Base-by-base conservation (phyloP, 306 rosid species). In the Elaeagnus macrophylla region DNA sequence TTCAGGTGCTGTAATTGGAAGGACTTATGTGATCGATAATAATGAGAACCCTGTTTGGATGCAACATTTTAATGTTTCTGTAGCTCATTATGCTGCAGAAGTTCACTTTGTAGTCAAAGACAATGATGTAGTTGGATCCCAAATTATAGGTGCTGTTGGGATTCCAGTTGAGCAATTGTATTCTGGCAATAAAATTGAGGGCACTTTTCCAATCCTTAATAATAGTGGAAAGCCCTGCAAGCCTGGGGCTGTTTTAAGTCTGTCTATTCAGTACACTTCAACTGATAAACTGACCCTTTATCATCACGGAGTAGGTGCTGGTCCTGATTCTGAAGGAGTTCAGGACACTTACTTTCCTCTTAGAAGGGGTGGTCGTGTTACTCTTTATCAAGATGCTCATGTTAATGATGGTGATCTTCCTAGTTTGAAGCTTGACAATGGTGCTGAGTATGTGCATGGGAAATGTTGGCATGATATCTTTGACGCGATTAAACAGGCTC, bases 321-420 rank as follows among this genome's bases (percentile, higher is more conserved):
- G 63, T 61, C 72, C 82, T 61, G 61, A 72, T 66, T 67, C 54
- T 54, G 62, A 67, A 66, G 97, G 94, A 38, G 95, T 90, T 8
- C 81, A 84, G 11, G 77, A 51, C 19, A 83, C 88, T 0, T 86
- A 83, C 56, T 90, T 90, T 75, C 95, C 97, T 42, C 72, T 79
- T 50, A 79, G 94, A 65, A 83, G 67, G 55, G 86, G 95, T 16
- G 86, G 95, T 17, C 67, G 60, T 44, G 88, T 90, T 52, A 83
- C 80, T 39, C 84, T 90, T 32, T 90, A 90, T 74, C 97, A 86
- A 59, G 97, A 86, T 66, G 94, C 95, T 47, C 95, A 86, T 78
- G 84, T 59, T 65, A 70, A 64, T 48, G 74, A 74, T 40, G 85
- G 77, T 12, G 75, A 61, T 61, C 79, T 79, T 74, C 88, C 88